Evolutionary conservation across 352 stramenopile genomes (phyloP), one percentile per base, ranked within the genome.

Genomic region (Pythium biforme): DNA sequence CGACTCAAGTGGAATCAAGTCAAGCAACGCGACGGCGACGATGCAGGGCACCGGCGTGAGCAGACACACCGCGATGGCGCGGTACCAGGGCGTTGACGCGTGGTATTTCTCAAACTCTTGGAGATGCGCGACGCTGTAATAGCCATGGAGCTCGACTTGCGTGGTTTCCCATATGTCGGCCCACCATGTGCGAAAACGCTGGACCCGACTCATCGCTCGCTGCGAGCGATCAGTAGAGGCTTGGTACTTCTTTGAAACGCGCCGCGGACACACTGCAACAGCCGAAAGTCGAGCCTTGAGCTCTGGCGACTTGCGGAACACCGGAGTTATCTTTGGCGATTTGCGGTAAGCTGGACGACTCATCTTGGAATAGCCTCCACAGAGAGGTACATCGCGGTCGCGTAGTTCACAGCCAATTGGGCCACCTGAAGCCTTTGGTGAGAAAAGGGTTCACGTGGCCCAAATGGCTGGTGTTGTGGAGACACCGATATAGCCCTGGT

Each of bases 131-230:
- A 53, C 22, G 0, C 27, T 51, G 46, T 68, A 68, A 5, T 58
- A 22, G 31, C 61, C 52, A 2, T 62, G 52, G 2, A 68, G 46
- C n/a, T 68, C 61, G 1, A 68, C 61, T 53, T 68, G 61, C 19
- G 34, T 52, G 31, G 52, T 20, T 33, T 57, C 50, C 50, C 50
- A 57, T 1, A 43, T 0, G 5, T 55, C 9, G 8, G 27, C 17
- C 27, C 27, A 55, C 27, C 27, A 12, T 19, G n/a, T 9, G 23
- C 40, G n/a, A 14, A 47, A 12, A 26, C 20, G 40, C 17, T 11
- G 5, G 4, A 47, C 5, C 4, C 2, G 19, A 11, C 19, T 6
- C 40, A 25, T 47, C 40, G 39, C 26, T 47, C 19, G 14, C 40
- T 27, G 3, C n/a, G 2, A 20, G 4, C 12, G 37, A n/a, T 6